These are phyloP conservation scores for Grifola frondosa DNA, from an alignment of 1,284 basidiomycete species.

Conservation along the genomic window DNA sequence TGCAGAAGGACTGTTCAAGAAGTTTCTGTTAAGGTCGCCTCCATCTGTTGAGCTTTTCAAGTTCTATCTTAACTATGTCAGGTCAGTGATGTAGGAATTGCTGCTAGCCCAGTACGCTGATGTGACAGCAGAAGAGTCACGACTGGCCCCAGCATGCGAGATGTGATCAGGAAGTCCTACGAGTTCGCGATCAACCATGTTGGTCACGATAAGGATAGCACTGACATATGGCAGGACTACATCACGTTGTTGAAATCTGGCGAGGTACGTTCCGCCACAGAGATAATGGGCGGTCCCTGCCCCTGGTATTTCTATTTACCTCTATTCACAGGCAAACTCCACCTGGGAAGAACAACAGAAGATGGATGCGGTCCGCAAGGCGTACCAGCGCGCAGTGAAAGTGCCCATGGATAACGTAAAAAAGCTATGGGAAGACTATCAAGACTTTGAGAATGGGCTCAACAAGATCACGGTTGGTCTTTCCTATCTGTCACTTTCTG, in stretches of 20 bases:
- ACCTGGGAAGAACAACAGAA: conserved; percentile 97
- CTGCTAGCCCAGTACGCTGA: background rate
- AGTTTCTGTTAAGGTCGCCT: conserved; percentile 72
- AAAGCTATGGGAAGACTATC: conserved; percentile 92
- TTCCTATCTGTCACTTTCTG: background rate
- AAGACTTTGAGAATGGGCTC: conserved; percentile 88
- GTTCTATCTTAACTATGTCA: conserved; percentile 82
- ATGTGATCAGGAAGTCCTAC: conserved; percentile 85
- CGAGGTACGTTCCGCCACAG: conserved; percentile 50
- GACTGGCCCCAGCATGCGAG: conserved; percentile 56
- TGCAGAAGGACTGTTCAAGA: conserved; percentile 78
- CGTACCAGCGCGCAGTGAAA: conserved; percentile 91
- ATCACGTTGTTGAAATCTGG: conserved; percentile 84
- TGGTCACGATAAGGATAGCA: conserved; percentile 80
- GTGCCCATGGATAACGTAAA: conserved; percentile 95
- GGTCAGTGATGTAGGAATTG: conserved; percentile 43
- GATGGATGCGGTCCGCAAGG: conserved; percentile 89
- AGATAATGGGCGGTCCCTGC: too few species aligned
- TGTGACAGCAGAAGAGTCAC: conserved; percentile 37
- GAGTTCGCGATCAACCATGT: conserved; percentile 92
- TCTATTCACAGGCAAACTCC: conserved; percentile 28
- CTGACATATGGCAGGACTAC: conserved; percentile 76
- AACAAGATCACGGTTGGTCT: conserved; percentile 80
- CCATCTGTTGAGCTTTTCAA: conserved; percentile 87
- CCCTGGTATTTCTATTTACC: background rate